Evolutionary conservation across 1,139 yeast genomes (phyloP), one percentile per base, ranked within the genome.

Genomic region (Kodamaea sp.): DNA sequence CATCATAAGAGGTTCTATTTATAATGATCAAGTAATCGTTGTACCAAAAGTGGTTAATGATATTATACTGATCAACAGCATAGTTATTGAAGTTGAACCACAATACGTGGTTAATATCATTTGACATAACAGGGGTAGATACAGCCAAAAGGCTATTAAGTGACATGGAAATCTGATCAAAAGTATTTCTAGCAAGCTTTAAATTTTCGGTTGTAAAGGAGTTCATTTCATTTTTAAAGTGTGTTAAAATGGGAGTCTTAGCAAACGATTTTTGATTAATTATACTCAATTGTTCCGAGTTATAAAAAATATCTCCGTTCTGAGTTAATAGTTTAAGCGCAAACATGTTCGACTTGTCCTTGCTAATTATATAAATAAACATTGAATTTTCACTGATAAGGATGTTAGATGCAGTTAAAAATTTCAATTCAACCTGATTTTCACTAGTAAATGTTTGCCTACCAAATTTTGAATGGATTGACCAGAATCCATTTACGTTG

Each of bases 31-130:
- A 49, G 42, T 56, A 67, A 45, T 63, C 67, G 27, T 50, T 48
- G 42, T 57, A 63, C 69, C 70, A 67, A 35, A 67, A 54, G 38
- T 68, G 74, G 37, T 59, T 46, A 2, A 65, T 51, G 5, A 71
- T 60, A 39, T 68, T 68, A 41, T 68, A 53, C 2, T 60, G 43
- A 29, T 65, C 72, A 40, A 62, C 50, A 32, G 57, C 60, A 43
- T 59, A 61, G 43, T 66, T 64, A 30, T 56, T 57, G 40, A 67
- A 69, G 42, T 65, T 65, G 45, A 60, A 70, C 77, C 77, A 71
- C 9, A 70, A 46, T 5, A 65, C 49, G 41, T 70, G 75, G 43
- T 65, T 63, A 8, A 52, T 45, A 27, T 58, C 58, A 12, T 47
- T 49, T 12, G 48, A 38, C 10, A 23, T 11, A 10, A 29, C 35